Conservation (phyloP, 805 yeast species). For the Wickerhamiella galacta region DNA sequence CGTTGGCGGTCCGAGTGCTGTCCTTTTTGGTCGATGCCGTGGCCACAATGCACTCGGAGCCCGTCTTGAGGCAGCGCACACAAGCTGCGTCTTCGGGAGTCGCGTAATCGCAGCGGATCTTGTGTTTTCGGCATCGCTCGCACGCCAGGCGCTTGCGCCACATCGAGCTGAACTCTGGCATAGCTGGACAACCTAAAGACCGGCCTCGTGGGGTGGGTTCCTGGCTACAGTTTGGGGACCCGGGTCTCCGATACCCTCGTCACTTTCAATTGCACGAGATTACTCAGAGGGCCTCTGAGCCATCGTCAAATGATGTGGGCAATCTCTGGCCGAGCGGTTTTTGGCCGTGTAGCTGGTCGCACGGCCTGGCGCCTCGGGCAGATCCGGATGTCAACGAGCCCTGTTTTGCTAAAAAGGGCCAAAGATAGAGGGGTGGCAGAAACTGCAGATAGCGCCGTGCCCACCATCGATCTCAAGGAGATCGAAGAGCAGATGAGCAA, state of each 20-base stretch:
- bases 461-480: conserved; percentile 19
- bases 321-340: too few relatives aligned
- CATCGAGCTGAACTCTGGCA: conserved; percentile 7
- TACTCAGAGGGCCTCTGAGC: background rate
- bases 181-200: too few relatives aligned
- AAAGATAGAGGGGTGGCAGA: background rate
- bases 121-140: conserved; percentile 16
- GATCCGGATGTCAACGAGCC: too few relatives aligned
- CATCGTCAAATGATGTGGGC: too few relatives aligned
- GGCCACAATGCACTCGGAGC: conserved; percentile 8
- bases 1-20: too few relatives aligned
- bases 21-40: background rate
- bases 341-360: too few relatives aligned
- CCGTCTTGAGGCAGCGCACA: conserved; percentile 13
- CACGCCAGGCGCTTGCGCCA: conserved; percentile 19
- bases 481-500: conserved; percentile 30
- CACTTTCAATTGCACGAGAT: background rate
- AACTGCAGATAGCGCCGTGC: background rate
- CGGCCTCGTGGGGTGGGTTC: background rate
- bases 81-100: conserved; percentile 14
- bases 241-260: conserved; percentile 1
- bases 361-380: too few relatives aligned
- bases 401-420: too few relatives aligned
- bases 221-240: conserved; percentile 4
- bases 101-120: conserved; percentile 18